Conservation (phyloP, 352 stramenopile species). For the Chrysophaeum taylorii region DNA sequence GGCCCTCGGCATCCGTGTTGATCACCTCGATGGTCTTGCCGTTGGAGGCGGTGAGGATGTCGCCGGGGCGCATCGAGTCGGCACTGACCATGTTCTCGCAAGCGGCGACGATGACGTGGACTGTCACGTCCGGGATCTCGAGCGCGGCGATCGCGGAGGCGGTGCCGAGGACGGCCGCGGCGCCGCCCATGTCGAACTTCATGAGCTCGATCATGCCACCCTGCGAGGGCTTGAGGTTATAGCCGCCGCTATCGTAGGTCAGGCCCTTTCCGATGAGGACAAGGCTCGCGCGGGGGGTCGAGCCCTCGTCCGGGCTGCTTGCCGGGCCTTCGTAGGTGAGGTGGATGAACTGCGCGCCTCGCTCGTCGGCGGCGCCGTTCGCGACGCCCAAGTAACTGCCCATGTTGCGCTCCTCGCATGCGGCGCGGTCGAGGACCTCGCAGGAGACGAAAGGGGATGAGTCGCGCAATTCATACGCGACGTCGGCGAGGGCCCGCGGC, state of each 20-base stretch:
- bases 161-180: constrained; percentile 44
- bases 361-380: constrained; percentile 43
- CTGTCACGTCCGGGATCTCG: constrained; percentile 47
- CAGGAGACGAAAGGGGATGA: constrained; percentile 43
- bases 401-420: constrained; percentile 60
- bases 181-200: constrained; percentile 74
- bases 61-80: constrained; percentile 51
- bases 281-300: constrained; percentile 59
- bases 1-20: constrained; percentile 71
- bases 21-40: constrained; percentile 74
- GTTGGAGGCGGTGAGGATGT: constrained; percentile 69
- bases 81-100: constrained; percentile 54
- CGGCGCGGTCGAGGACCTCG: constrained; percentile 46
- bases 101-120: constrained; percentile 66
- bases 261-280: constrained; percentile 66
- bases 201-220: constrained; percentile 69
- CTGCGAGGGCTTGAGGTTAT: constrained; percentile 63
- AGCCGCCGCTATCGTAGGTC: constrained; percentile 66
- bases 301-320: too few relatives aligned
- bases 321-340: constrained; percentile 49
- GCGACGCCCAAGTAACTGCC: constrained; percentile 65
- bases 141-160: constrained; percentile 47
- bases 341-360: constrained; percentile 72
- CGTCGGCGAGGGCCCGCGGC: constrained; percentile 50
- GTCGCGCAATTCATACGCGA: constrained; percentile 43